These are phyloP conservation scores for Iris macrosiphon DNA, from an alignment of 106 monocot species.

Conservation along the genomic window DNA sequence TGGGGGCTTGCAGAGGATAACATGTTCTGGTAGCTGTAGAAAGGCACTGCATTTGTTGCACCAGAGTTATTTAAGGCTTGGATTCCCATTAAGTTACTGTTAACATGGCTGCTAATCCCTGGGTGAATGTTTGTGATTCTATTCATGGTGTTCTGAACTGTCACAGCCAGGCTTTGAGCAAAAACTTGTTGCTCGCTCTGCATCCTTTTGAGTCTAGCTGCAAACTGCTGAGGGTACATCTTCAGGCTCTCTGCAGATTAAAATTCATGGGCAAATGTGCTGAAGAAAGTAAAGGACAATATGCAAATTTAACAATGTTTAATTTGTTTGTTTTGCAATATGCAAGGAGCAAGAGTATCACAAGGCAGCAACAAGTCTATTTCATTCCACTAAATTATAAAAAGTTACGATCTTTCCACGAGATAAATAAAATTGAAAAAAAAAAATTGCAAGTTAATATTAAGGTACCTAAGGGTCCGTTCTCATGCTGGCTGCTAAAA, in stretches of 20 bases:
- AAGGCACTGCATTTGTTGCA: slow-evolving; percentile 16
- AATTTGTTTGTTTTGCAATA: no score
- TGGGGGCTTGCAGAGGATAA: slow-evolving; percentile 33
- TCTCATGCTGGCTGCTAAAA: slow-evolving; percentile 53
- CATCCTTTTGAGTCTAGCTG: slow-evolving; percentile 25
- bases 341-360: no score
- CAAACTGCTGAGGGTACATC: slow-evolving; percentile 30
- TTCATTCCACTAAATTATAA: no score
- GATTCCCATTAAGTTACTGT: slow-evolving; percentile 13
- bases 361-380: no score
- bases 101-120: slow-evolving; percentile 9
- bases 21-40: slow-evolving; percentile 50
- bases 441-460: no score
- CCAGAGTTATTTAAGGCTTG: slow-evolving; percentile 11
- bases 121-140: slow-evolving; percentile 22
- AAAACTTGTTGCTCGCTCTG: slow-evolving; percentile 30
- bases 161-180: slow-evolving; percentile 25
- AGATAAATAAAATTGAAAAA: no score
- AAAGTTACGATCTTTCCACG: no score
- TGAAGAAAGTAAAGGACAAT: no score
- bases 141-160: slow-evolving; percentile 21
- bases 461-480: slow-evolving; percentile 67
- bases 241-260: slow-evolving; percentile 52
- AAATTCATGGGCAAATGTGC: no score
- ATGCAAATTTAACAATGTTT: no score